phyloP scores from a whole-genome alignment of 129 eudicot genomes.

The Saposhnikovia divaricata region DNA sequence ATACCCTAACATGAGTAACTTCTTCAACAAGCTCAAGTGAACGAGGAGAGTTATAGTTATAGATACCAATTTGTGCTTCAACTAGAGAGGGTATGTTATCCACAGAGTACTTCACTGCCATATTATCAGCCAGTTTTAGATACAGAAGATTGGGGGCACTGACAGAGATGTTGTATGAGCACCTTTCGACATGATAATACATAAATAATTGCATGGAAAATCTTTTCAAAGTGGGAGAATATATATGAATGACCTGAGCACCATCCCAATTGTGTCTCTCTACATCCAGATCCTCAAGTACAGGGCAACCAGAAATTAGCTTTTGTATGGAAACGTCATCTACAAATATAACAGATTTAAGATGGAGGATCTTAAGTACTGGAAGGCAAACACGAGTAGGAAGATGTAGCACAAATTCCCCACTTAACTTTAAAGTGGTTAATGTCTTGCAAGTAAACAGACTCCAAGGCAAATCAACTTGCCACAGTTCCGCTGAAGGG shows the following conservation, averaged over 20 bases:
- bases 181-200: neutral
- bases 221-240: slow-evolving; percentile 2
- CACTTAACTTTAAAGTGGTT: neutral
- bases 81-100: neutral
- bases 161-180: neutral
- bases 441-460: neutral
- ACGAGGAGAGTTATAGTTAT: neutral
- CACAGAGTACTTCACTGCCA: slow-evolving; percentile 1
- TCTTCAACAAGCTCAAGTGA: slow-evolving; percentile 2
- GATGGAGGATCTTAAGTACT: neutral
- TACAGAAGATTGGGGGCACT: neutral
- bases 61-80: slow-evolving; percentile 7
- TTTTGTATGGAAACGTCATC: slow-evolving; percentile 3
- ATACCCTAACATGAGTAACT: slow-evolving; percentile 1
- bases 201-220: neutral
- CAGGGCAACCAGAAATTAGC: slow-evolving; percentile 11
- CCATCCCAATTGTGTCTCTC: slow-evolving; percentile 7
- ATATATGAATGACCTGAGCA: slow-evolving; percentile 3
- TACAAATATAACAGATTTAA: neutral
- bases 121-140: slow-evolving; percentile 6
- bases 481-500: neutral
- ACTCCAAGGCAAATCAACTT: neutral
- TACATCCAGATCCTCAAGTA: slow-evolving; percentile 6
- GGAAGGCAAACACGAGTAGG: neutral
- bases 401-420: neutral